Percentiles rank a stretch among this genome's conserved stretches.
Conservation (phyloP, 139 green algal genomes). For the Haematococcus sp. region DNA sequence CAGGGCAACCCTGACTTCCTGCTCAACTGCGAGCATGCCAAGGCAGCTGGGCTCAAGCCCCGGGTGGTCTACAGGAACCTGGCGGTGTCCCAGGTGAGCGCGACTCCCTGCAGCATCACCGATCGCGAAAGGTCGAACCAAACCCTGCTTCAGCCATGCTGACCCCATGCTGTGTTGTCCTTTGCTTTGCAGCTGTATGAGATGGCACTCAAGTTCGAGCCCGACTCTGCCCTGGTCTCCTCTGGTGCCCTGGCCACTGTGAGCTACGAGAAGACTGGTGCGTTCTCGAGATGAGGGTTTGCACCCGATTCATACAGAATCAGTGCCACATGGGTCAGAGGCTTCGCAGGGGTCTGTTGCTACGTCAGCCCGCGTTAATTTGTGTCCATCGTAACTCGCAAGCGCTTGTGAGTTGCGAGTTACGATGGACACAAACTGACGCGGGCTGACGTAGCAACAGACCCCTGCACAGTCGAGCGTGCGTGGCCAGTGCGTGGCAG, state of each 20-base stretch:
- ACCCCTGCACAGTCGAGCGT: neutral
- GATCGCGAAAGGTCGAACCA: neutral
- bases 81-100: constrained; percentile 60
- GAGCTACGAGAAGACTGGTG: constrained; percentile 41
- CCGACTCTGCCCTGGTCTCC: constrained; percentile 63
- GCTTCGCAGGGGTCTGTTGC: neutral
- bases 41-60: constrained; percentile 70
- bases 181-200: constrained; percentile 17
- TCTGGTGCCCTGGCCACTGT: constrained; percentile 75
- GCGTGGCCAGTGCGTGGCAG: too few species aligned
- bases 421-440: neutral
- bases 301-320: neutral
- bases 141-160: neutral
- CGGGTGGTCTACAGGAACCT: constrained; percentile 68
- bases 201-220: constrained; percentile 58
- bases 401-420: too few species aligned
- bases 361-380: neutral
- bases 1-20: constrained; percentile 11
- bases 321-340: neutral
- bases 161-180: constrained; percentile 16
- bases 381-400: constrained; percentile 24
- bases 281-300: neutral
- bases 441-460: neutral
- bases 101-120: neutral
- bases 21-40: constrained; percentile 2